Evolutionary conservation across 257 asterid genomes (phyloP).

Genomic region (Solanum rostratum): DNA sequence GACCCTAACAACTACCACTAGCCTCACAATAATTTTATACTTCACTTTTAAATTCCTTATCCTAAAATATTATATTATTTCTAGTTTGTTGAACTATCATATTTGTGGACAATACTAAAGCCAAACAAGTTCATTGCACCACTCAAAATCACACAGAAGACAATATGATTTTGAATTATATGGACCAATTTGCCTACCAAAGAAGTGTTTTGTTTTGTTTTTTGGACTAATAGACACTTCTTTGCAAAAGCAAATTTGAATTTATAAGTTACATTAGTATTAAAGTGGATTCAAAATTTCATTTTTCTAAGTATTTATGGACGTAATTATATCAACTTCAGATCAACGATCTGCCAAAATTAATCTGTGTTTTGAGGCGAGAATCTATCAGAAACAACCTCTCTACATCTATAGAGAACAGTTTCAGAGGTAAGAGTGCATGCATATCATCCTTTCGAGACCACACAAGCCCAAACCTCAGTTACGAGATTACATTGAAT

Average conservation of each 20-base stretch:
- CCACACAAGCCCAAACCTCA: not conserved
- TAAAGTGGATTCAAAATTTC: not conserved
- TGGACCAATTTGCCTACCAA: not conserved
- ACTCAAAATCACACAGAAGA: not conserved
- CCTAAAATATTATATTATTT: not conserved
- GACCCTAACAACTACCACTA: not conserved
- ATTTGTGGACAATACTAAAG: not conserved
- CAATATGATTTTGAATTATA: not conserved
- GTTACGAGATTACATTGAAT: not conserved
- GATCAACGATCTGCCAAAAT: not conserved
- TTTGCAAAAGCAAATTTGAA: not conserved
- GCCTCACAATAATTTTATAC: not conserved
- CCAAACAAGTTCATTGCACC: not conserved
- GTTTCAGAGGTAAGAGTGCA: not conserved
- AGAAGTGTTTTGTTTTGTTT: not conserved
- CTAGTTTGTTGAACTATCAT: not conserved
- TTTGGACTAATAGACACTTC: not conserved
- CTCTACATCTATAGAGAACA: rapidly evolving
- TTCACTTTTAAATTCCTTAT: not conserved
- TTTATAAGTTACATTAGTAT: not conserved
- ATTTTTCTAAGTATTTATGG: not conserved
- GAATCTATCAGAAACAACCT: not conserved
- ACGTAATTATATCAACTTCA: not conserved
- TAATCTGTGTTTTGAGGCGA: too few relatives aligned
- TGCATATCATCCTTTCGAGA: rapidly evolving